Evolutionary conservation across 345 rosid genomes (phyloP), one percentile per base, ranked within the genome.

Genomic region (Syzygium aqueum): DNA sequence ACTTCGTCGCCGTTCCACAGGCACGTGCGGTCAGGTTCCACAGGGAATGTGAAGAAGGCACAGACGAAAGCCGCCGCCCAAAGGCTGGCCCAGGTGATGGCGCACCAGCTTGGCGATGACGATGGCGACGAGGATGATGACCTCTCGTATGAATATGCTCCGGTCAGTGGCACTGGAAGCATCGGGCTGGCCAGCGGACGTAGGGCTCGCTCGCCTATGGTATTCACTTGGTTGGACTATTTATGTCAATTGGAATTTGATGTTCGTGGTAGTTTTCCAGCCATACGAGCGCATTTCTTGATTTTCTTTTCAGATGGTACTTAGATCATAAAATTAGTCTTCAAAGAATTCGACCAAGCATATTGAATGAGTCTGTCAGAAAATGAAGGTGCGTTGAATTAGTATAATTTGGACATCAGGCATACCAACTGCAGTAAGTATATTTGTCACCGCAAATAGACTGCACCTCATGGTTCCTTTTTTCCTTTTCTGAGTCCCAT

Each of bases 51-150:
- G 56, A 95, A 91, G 91, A 96, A 95, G 88, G 97, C 96, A 12
- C 98, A 96, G 86, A 94, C 99, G 2, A 96, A 97, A 91, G 98
- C 98, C 23, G 98, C 98, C 5, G 98, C 99, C 84, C 91, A 89
- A 57, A 85, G 89, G 90, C 87, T 85, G 19, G 89, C 86, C 84
- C 89, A 89, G 87, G 90, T 87, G 56, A 89, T 67, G 77, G 61
- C 86, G 19, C 80, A 87, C 46, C 89, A 89, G 78, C 27, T 28
- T 16, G 88, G 78, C 6, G 89, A 87, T 13, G 93, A 92, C 15
- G 92, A 92, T 8, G 92, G 91, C 15, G 85, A 85, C 10, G 91
- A 88, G 3, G 89, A 91, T 3, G 93, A 89, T 51, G 90, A 77
- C 51, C 88, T 89, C 23, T 84, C 87, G 51, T 89, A 86, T 7